phyloP scores from a whole-genome alignment of 2,329 filamentous ascomycete species.

The Calycina herbarum region DNA sequence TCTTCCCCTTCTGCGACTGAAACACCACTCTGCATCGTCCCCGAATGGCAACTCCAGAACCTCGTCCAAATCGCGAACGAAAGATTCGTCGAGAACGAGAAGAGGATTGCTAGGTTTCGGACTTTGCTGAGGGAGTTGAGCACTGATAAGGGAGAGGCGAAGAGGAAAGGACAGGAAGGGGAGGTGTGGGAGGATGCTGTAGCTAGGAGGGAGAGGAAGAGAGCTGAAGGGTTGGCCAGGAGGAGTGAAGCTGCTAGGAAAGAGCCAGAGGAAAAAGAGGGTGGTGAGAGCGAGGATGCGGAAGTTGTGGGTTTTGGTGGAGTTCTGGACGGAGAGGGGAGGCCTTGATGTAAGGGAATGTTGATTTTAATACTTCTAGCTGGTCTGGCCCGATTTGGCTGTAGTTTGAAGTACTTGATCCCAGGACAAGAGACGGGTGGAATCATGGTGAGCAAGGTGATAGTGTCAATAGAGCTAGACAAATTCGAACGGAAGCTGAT shows the following conservation, averaged over 20 bases:
- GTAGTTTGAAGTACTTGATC: too few relatives aligned
- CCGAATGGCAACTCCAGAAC: conserved; percentile 64
- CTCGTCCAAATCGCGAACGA: conserved; percentile 73
- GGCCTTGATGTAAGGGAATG: neutral
- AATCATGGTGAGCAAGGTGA: too few relatives aligned
- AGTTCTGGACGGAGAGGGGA: neutral
- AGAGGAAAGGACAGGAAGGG: conserved; percentile 39
- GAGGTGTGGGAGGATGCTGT: conserved; percentile 56
- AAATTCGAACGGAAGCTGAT: too few relatives aligned
- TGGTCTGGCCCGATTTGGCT: too few relatives aligned
- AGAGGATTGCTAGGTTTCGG: conserved; percentile 66
- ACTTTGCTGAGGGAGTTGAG: conserved; percentile 38
- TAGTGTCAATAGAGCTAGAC: too few relatives aligned
- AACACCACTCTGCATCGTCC: conserved; percentile 56
- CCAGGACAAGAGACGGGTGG: neutral
- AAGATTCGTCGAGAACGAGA: conserved; percentile 68
- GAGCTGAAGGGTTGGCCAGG: conserved; percentile 56
- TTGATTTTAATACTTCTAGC: neutral
- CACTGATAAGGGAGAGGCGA: conserved; percentile 24
- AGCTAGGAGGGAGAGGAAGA: conserved; percentile 54
- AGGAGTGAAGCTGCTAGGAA: conserved; percentile 33
- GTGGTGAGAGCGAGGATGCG: neutral
- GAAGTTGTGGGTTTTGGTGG: neutral
- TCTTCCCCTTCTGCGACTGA: conserved; percentile 33
- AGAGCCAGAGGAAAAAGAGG: neutral